Conservation (phyloP, 164 flowering plant species). For the Pachysandra terminalis region DNA sequence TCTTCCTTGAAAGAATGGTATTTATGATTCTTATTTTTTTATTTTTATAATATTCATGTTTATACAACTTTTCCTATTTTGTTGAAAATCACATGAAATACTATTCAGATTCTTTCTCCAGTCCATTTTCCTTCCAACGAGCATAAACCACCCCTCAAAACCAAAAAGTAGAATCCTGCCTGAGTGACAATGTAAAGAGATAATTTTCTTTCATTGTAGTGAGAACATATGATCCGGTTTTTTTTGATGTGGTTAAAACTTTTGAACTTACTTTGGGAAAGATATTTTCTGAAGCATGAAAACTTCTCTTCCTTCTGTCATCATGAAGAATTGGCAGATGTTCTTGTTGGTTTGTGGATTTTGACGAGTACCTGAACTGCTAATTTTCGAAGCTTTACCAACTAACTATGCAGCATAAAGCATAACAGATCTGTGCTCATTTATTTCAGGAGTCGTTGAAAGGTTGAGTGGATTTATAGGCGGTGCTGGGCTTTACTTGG, state of each 20-base stretch:
- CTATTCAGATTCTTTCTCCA: too few species aligned
- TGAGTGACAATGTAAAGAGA: not conserved
- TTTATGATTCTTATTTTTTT: too few species aligned
- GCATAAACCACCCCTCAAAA: too few species aligned
- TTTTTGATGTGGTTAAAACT: too few species aligned
- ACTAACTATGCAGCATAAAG: not conserved
- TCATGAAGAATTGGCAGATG: not conserved
- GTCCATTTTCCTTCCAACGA: too few species aligned
- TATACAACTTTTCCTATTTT: too few species aligned
- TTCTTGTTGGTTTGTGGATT: not conserved
- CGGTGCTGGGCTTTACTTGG: slow-evolving; percentile 73
- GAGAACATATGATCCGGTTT: too few species aligned
- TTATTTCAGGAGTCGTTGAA: slow-evolving; percentile 53
- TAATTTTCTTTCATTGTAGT: not conserved
- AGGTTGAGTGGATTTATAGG: slow-evolving; percentile 64
- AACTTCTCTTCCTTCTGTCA: not conserved
- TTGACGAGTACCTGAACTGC: not conserved
- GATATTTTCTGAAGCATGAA: not conserved
- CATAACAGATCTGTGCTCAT: not conserved
- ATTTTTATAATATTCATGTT: too few species aligned
- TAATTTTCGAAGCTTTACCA: not conserved
- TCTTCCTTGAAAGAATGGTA: too few species aligned
- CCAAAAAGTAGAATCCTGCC: too few species aligned
- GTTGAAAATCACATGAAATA: too few species aligned
- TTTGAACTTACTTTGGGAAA: too few species aligned